Base-by-base conservation (phyloP, 352 stramenopile species). In the Phytophthora colocasiae region DNA sequence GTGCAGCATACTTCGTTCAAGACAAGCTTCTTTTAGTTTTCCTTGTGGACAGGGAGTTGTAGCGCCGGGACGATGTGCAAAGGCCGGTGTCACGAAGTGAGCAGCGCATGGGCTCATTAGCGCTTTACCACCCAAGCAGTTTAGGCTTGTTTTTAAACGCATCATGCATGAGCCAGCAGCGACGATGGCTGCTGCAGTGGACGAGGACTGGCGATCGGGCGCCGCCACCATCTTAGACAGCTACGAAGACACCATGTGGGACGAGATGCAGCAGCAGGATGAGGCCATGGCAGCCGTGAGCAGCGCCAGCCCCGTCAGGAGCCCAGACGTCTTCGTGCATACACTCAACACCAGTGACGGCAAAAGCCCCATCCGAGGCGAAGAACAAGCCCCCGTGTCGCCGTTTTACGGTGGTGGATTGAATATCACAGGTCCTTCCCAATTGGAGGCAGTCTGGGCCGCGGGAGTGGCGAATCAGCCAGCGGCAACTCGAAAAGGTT, bases 391-490 rank as follows among this genome's bases (percentile, higher is more conserved):
- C 17, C 48, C 63, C 15, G 50, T 67, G 15, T 40, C 44, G 15
- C 29, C 47, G 24, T 24, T 55, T 29, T 1, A 50, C 4, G 44
- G 60, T 2, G 62, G 32, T 2, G 50, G 61, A 24, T 22, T 51
- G 3, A 51, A 24, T 39, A 10, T 5, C 15, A 24, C 10, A 10
- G 15, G 43, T 14, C 29, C 14, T 19, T 48, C 61, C 3, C 61
- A 63, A 52, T 32, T 72, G 22, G 51, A 72, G 8, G 64, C 64
- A 1, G 45, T 68, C 6, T 68, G 64, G 58, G 64, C 64, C 0
- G 64, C 64, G 1, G 58, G 58, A 22, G 51, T 63, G 36, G 39
- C 58, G 6, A 71, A 45, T 27, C 59, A 50, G 36, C 50, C 56
- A 47, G 27, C 29, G 11, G 24, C 45, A 29, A 26, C 7, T 26